phyloP scores from a whole-genome alignment of 345 rosid species.

The Litchi chinensis region DNA sequence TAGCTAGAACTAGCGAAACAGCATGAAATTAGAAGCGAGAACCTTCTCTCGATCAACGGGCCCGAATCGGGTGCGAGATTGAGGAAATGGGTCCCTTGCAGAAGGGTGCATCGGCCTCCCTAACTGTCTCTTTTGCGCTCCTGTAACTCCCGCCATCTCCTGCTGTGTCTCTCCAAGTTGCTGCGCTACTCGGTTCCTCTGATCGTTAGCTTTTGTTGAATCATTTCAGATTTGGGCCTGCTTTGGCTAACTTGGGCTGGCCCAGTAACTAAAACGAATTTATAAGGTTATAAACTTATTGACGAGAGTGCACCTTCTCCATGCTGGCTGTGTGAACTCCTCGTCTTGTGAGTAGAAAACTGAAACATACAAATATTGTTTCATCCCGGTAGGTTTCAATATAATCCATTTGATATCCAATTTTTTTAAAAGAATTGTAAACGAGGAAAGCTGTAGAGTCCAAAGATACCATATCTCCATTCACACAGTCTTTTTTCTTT shows the following conservation, averaged over 20 bases:
- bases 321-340: too few species aligned
- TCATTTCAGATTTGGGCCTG: background rate
- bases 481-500: too few species aligned
- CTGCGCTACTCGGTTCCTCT: background rate
- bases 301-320: too few species aligned
- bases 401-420: too few species aligned
- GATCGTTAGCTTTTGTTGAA: background rate
- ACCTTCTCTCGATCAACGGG: constrained; percentile 95
- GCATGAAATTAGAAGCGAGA: background rate
- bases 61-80: constrained; percentile 55
- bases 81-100: constrained; percentile 59
- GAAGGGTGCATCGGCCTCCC: constrained; percentile 64
- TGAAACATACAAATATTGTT: too few species aligned
- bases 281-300: too few species aligned
- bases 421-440: too few species aligned
- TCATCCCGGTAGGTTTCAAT: too few species aligned
- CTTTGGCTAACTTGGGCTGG: background rate
- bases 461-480: too few species aligned
- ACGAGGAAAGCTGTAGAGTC: too few species aligned
- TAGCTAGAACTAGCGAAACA: constrained; percentile 1
- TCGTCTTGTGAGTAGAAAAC: too few species aligned
- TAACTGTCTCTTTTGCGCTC: constrained; percentile 55
- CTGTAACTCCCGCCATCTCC: constrained; percentile 58
- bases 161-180: constrained; percentile 22
- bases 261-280: background rate